phyloP scores from a whole-genome alignment of 108 stramenopile species.

The Chaetoceros tenuissimus region DNA sequence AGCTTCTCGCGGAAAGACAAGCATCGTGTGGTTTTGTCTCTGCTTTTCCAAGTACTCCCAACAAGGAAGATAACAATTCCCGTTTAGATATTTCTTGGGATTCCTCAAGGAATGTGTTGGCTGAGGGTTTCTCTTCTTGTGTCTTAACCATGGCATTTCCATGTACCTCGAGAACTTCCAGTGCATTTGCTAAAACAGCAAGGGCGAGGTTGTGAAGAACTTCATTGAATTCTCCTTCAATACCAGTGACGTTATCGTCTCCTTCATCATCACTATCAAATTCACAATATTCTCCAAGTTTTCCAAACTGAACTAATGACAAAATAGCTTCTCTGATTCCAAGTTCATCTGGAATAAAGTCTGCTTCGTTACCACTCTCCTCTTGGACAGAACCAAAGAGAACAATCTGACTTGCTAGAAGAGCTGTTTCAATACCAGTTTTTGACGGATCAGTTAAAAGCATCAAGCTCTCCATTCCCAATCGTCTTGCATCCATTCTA shows the following conservation, averaged over 20 bases:
- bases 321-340: constrained; percentile 76
- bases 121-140: constrained; percentile 6
- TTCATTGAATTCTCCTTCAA: constrained; percentile 53
- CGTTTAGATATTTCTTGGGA: constrained; percentile 45
- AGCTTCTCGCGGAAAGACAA: constrained; percentile 70
- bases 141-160: not conserved
- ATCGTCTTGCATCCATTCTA: constrained; percentile 71
- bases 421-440: constrained; percentile 59
- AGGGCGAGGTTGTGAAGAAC: constrained; percentile 73
- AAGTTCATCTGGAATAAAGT: constrained; percentile 55
- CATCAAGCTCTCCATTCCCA: constrained; percentile 75
- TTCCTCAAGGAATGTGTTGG: constrained; percentile 56
- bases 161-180: constrained; percentile 47
- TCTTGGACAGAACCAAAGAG: constrained; percentile 56
- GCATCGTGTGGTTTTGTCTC: constrained; percentile 75
- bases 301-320: constrained; percentile 52
- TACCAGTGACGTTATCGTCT: constrained; percentile 22
- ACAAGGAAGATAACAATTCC: constrained; percentile 68
- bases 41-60: constrained; percentile 68
- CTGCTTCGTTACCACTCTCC: constrained; percentile 33
- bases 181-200: constrained; percentile 71
- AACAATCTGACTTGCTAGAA: constrained; percentile 76
- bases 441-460: constrained; percentile 73
- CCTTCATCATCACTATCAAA: constrained; percentile 24
- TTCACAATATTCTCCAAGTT: constrained; percentile 54